phyloP scores from a whole-genome alignment of 1,284 basidiomycete genomes.

The Trichosporon sp. region DNA sequence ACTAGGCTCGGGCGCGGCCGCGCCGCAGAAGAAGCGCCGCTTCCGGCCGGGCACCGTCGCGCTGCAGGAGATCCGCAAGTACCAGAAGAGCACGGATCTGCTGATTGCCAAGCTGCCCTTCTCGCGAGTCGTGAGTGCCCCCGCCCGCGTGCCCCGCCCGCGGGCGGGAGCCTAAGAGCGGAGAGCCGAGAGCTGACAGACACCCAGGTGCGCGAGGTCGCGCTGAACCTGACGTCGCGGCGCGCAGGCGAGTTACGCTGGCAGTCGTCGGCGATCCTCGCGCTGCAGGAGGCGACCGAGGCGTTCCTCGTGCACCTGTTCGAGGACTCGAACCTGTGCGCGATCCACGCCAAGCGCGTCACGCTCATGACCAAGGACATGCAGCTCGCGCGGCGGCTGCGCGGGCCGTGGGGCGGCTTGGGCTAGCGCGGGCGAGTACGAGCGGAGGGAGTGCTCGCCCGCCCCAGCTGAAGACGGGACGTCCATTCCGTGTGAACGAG shows the following conservation, averaged over 20 bases:
- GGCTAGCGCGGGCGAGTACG: slow-evolving; percentile 14
- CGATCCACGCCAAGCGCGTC: slow-evolving; percentile 96
- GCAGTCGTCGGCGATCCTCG: slow-evolving; percentile 85
- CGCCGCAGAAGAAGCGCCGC: slow-evolving; percentile 38
- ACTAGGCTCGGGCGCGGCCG: neutral
- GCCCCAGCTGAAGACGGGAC: neutral
- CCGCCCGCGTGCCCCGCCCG: neutral
- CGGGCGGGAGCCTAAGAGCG: too few species aligned
- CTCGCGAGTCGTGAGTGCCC: slow-evolving; percentile 70
- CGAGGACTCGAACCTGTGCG: slow-evolving; percentile 93
- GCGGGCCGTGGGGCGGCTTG: slow-evolving; percentile 67
- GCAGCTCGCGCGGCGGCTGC: slow-evolving; percentile 87
- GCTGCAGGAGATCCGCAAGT: slow-evolving; percentile 83
- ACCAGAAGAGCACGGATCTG: slow-evolving; percentile 87
- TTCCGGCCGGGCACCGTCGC: slow-evolving; percentile 85
- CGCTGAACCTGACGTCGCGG: slow-evolving; percentile 75
- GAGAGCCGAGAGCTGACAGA: neutral
- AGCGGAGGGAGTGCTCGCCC: too few species aligned
- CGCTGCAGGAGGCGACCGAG: slow-evolving; percentile 90
- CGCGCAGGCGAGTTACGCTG: slow-evolving; percentile 69
- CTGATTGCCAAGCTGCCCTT: slow-evolving; percentile 84
- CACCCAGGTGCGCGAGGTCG: slow-evolving; percentile 81
- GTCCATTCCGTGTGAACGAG: neutral
- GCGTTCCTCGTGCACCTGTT: slow-evolving; percentile 90
- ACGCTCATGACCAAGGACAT: slow-evolving; percentile 98